Conservation (phyloP, 495 filamentous ascomycete genomes). For the Bacidia rubella region DNA sequence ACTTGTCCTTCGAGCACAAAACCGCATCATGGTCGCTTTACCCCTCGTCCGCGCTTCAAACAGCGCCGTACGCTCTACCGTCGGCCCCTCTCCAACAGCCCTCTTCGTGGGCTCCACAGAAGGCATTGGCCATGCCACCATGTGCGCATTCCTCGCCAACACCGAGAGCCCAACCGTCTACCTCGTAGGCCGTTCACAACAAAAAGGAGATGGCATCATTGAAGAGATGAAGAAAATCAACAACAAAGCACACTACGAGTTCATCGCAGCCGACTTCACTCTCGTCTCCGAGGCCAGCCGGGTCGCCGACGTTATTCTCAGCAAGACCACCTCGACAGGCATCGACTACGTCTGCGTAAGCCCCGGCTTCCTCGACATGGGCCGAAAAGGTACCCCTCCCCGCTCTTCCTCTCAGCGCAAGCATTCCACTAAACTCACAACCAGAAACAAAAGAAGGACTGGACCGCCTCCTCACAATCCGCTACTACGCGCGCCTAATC, state of each 20-base stretch:
- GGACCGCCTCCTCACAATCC: neutral
- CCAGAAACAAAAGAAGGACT: slow-evolving; percentile 7
- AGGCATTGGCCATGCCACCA: slow-evolving; percentile 3
- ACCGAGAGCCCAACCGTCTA: neutral
- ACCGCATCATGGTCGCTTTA: neutral
- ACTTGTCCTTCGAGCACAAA: neutral
- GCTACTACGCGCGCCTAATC: slow-evolving; percentile 7
- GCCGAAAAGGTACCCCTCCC: neutral
- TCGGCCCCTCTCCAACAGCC: slow-evolving; percentile 13
- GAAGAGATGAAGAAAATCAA: slow-evolving; percentile 1
- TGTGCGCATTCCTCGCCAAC: slow-evolving; percentile 1
- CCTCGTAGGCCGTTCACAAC: slow-evolving; percentile 1
- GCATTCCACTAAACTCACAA: neutral
- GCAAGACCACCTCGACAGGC: neutral
- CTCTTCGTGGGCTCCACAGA: slow-evolving; percentile 30
- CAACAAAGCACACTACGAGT: neutral
- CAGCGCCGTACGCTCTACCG: neutral
- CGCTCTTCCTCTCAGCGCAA: neutral
- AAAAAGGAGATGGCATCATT: neutral
- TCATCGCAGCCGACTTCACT: slow-evolving; percentile 1
- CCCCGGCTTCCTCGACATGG: neutral
- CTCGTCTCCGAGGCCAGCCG: neutral
- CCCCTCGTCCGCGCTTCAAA: neutral
- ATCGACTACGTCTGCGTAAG: slow-evolving; percentile 4
- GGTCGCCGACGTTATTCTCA: neutral